Conservation (phyloP, 83 land plant genomes). For the Isoetes engelmannii region DNA sequence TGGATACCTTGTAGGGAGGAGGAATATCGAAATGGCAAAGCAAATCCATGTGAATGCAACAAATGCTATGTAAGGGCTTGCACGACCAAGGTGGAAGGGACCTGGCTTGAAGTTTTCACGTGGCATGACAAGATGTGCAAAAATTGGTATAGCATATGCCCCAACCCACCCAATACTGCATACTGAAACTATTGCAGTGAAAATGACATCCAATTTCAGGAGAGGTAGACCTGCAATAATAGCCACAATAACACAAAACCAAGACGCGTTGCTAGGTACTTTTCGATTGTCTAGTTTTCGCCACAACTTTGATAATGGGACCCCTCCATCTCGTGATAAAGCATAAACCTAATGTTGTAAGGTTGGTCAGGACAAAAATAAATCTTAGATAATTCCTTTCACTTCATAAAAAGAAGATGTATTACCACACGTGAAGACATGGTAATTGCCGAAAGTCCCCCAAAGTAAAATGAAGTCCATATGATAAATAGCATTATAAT, state of each 20-base stretch:
- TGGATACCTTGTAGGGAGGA: slow-evolving; percentile 10
- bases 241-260: neutral
- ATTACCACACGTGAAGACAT: slow-evolving; percentile 9
- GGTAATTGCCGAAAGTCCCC: slow-evolving; percentile 4
- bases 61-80: neutral
- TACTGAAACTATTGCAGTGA: slow-evolving; percentile 10
- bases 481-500: slow-evolving; percentile 5
- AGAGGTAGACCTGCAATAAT: slow-evolving; percentile 9
- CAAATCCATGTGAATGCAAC: slow-evolving; percentile 11
- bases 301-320: slow-evolving; percentile 8
- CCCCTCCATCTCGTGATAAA: neutral
- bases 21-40: slow-evolving; percentile 2
- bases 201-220: slow-evolving; percentile 6
- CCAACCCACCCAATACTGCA: slow-evolving; percentile 9
- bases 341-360: slow-evolving; percentile 1
- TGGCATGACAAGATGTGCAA: slow-evolving; percentile 6
- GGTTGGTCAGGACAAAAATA: neutral
- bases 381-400: neutral
- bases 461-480: neutral
- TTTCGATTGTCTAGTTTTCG: neutral
- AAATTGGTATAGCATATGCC: slow-evolving; percentile 12
- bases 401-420: neutral
- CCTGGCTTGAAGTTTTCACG: slow-evolving; percentile 2
- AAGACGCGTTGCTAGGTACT: neutral
- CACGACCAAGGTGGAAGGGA: slow-evolving; percentile 4